Base-by-base conservation (phyloP, 192 early-diverging fungal genomes). In the Jimgerdemannia lactiflua region DNA sequence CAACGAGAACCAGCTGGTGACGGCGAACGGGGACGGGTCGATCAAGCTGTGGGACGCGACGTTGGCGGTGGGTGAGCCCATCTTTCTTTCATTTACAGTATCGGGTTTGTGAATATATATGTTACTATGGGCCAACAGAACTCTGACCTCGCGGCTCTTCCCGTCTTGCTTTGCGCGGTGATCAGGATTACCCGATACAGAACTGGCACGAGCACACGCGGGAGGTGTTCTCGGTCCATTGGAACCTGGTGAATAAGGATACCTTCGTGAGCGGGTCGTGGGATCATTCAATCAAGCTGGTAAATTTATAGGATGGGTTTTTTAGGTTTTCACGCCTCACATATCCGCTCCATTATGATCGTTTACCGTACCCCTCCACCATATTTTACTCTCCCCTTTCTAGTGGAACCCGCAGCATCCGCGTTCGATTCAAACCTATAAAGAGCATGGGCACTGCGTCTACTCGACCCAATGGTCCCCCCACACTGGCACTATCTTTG, bases 41-140 rank as follows among this genome's bases (percentile, higher is more conserved):
- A 90, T 99, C 63, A 97, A 95, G 77, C 86, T 99, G 64, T 99
- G 94, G 92, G 98, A 99, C 79, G 89, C 93, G 1, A 93, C 92
- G 4, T 75, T 97, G 71, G 65, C 87, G 14, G 95, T 96, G 86
- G 78, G 91, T 83, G n/a, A 65, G 40, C 42, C 67, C 54, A n/a
- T 49, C 59, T 49, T 67, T 66, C 65, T 64, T 67, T 65, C 9
- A 14, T 68, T 20, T 2, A 10, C 18, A 10, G 6, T 68, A 14
- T 68, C 19, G 6, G 6, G 6, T 68, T 20, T 29, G 29, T 29
- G 29, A 29, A 29, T 29, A 29, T 29, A 29, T 19, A 1, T 65
- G 64, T 19, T 65, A 19, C 14, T 65, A 65, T 65, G 29, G 1
- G 29, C 29, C 29, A 29, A 29, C 29, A 29, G 29, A 29, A 29